Evolutionary conservation across 73 alveolate species (phyloP).

Genomic region (Tetrahymena thermophila): DNA sequence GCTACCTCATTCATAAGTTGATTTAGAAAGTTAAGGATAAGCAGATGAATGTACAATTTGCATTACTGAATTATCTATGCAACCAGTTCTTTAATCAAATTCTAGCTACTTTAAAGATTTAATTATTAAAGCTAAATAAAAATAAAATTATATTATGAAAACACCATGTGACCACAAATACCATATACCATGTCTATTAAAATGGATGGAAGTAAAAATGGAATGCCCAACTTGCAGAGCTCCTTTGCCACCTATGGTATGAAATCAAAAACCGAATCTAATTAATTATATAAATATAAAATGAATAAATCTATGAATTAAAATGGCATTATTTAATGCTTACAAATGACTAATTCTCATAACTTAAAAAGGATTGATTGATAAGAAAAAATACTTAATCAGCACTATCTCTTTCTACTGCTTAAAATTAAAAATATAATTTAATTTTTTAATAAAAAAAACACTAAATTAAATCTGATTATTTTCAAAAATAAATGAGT

Average conservation of each 20-base stretch:
- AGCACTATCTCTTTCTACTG: no score
- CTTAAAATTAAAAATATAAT: no score
- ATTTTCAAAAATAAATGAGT: no score
- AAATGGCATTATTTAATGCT: no score
- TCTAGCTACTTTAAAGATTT: background rate
- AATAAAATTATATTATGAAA: conserved; percentile 13
- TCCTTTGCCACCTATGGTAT: conserved; percentile 12
- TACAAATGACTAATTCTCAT: no score
- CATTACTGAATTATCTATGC: background rate
- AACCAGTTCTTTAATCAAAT: background rate
- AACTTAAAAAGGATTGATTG: no score
- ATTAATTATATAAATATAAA: background rate
- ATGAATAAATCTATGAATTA: background rate
- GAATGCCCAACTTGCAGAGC: conserved; percentile 68
- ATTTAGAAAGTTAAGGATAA: background rate
- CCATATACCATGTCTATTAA: conserved; percentile 56
- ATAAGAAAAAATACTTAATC: no score
- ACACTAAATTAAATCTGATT: no score
- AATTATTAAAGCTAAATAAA: background rate
- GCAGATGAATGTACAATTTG: conserved; percentile 40
- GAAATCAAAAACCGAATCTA: background rate
- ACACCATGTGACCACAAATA: conserved; percentile 54
- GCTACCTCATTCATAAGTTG: background rate
- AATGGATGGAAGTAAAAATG: conserved; percentile 57
- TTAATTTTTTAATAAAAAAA: no score